Percentiles rank a stretch among this genome's conserved stretches.
Evolutionary conservation across 2,329 filamentous ascomycete species (phyloP).

Genomic region (Pyrenochaeta sp.): DNA sequence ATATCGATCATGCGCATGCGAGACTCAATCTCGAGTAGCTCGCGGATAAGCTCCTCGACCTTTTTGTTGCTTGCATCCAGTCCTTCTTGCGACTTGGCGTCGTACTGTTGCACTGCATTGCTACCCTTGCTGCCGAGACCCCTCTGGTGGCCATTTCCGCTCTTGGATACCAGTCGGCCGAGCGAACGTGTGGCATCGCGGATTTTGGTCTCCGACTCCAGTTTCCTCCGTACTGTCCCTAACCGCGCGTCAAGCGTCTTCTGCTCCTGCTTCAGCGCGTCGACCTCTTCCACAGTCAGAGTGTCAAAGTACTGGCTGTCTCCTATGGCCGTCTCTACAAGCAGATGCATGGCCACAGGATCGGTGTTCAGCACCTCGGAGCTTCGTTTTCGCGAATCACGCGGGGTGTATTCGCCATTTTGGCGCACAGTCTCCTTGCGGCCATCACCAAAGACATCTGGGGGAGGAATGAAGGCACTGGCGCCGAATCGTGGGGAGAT

Average conservation of each 20-base stretch:
- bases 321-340: constrained; percentile 90
- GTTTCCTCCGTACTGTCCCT: constrained; percentile 80
- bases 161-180: constrained; percentile 78
- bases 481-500: constrained; percentile 47
- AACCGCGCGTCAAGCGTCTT: constrained; percentile 77
- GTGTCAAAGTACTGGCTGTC: constrained; percentile 89
- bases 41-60: constrained; percentile 83
- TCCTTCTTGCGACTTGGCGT: constrained; percentile 72
- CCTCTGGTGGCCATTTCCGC: constrained; percentile 58
- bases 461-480: constrained; percentile 49
- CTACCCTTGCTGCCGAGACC: constrained; percentile 60
- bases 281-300: constrained; percentile 89
- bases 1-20: constrained; percentile 75
- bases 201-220: constrained; percentile 91
- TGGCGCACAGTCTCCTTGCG: constrained; percentile 38
- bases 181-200: constrained; percentile 91
- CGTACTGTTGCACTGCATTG: constrained; percentile 30
- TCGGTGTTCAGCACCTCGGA: constrained; percentile 56
- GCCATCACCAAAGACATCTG: constrained; percentile 47
- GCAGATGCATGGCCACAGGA: constrained; percentile 82
- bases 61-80: constrained; percentile 77
- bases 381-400: constrained; percentile 37
- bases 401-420: constrained; percentile 38
- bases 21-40: constrained; percentile 84
- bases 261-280: constrained; percentile 88